These are phyloP conservation scores for Platanthera zijinensis DNA, from an alignment of 106 monocot genomes.

Conservation along the genomic window DNA sequence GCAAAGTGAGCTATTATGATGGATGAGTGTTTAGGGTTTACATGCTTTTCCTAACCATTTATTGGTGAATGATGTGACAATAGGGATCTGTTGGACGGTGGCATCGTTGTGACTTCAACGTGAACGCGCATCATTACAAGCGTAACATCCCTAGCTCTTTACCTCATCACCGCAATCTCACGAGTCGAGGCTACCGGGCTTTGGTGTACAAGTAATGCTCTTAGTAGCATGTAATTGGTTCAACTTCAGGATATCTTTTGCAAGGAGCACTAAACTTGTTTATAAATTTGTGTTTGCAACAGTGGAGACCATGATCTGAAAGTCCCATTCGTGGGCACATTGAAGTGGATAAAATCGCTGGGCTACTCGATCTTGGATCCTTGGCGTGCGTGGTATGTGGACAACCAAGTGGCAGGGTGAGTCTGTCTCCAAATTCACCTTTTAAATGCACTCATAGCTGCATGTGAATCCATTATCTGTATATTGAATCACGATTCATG, in stretches of 20 bases:
- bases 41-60: no score
- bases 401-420: slow-evolving; percentile 42
- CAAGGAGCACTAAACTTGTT: background rate
- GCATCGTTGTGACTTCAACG: slow-evolving; percentile 12
- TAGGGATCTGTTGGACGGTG: slow-evolving; percentile 12
- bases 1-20: no score
- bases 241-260: background rate
- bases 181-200: slow-evolving; percentile 11
- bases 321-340: slow-evolving; percentile 7
- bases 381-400: slow-evolving; percentile 25
- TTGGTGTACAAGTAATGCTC: slow-evolving; percentile 10
- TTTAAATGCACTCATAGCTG: no score
- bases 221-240: background rate
- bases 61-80: no score
- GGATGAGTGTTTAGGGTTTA: no score
- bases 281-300: background rate
- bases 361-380: slow-evolving; percentile 11
- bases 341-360: slow-evolving; percentile 16
- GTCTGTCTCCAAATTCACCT: background rate
- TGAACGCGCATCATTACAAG: background rate
- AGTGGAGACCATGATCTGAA: slow-evolving; percentile 16
- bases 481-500: background rate
- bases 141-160: background rate
- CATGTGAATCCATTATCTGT: no score
- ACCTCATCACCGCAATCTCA: slow-evolving; percentile 12